Conservation (phyloP, 306 rosid species). For the Fragaria vesca region DNA sequence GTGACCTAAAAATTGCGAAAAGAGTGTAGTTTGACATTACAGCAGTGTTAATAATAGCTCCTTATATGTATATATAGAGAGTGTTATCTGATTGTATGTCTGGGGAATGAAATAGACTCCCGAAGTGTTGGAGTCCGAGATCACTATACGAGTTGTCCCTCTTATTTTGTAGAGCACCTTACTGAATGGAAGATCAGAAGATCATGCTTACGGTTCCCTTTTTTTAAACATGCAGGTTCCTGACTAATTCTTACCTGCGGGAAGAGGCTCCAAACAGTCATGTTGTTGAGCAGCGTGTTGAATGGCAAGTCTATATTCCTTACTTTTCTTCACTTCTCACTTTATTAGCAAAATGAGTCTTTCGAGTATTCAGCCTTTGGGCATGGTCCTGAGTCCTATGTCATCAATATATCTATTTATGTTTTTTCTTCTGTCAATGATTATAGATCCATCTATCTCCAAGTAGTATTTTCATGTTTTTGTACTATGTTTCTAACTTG, state of each 20-base stretch:
- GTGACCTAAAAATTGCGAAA: neutral
- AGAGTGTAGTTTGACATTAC: neutral
- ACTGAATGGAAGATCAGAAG: neutral
- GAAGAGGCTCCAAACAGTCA: constrained; percentile 98
- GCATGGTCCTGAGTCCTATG: neutral
- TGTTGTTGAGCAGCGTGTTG: constrained; percentile 99
- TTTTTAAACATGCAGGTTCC: constrained; percentile 54
- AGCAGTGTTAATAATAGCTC: neutral
- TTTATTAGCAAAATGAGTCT: neutral
- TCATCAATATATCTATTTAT: neutral
- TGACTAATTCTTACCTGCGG: constrained; percentile 90
- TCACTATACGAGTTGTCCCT: neutral
- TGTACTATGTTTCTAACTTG: neutral
- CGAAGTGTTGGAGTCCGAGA: neutral
- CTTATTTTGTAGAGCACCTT: neutral
- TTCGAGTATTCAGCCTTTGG: too few relatives aligned
- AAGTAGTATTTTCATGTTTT: neutral
- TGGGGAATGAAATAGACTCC: neutral
- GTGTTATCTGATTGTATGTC: neutral
- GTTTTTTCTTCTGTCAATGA: neutral
- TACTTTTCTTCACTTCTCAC: constrained; percentile 12
- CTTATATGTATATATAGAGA: neutral
- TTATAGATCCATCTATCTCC: neutral
- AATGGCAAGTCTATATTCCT: constrained; percentile 56
- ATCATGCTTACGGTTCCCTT: constrained; percentile 17